Base-by-base conservation (phyloP, 768 basidiomycete genomes). In the Hericium coralloides region DNA sequence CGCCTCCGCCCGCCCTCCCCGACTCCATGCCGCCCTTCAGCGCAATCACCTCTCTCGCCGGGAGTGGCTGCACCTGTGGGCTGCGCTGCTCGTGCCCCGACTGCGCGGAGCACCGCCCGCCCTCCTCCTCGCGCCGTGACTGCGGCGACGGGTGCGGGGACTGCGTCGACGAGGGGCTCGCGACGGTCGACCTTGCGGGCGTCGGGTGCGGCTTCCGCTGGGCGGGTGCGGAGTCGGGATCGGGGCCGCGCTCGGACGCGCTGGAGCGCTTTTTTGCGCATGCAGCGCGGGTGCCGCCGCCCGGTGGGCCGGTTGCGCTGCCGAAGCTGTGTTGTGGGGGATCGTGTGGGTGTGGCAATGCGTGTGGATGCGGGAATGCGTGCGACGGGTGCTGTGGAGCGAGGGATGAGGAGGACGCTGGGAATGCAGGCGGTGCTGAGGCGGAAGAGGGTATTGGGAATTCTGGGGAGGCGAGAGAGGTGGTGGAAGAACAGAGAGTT, bases 61-160 rank as follows among this genome's bases (percentile, higher is more conserved):
- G 62, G 22, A 58, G 57, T 23, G 62, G 62, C n/a, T 63, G 62
- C 55, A 61, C 62, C 1, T 63, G 62, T 23, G 62, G 62, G n/a
- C 47, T 63, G 52, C 60, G 57, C 38, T 63, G 62, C 39, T 53
- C 53, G 23, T 63, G 62, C 53, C 60, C 62, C 17, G 52, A 41
- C 25, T 63, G 62, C 37, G 9, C 57, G 25, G 55, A 25, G 31
- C 60, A 58, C 37, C 49, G 48, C 5, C 22, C 54, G 17, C 38
- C 17, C 5, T n/a, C 20, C n/a, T 17, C 20, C 38, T 38, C 38
- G 4, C n/a, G 36, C 18, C 38, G 49, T 4, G 55, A 47, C 15
- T 55, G 55, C 31, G 47, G 47, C 17, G 55, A 55, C 45, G 47
- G 31, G 26, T 63, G 62, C 38, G 55, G 52, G 55, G 52, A 52